Evolutionary conservation across 805 yeast species (phyloP), one percentile per base, ranked within the genome.

Genomic region (Jamesozyma gamospora): DNA sequence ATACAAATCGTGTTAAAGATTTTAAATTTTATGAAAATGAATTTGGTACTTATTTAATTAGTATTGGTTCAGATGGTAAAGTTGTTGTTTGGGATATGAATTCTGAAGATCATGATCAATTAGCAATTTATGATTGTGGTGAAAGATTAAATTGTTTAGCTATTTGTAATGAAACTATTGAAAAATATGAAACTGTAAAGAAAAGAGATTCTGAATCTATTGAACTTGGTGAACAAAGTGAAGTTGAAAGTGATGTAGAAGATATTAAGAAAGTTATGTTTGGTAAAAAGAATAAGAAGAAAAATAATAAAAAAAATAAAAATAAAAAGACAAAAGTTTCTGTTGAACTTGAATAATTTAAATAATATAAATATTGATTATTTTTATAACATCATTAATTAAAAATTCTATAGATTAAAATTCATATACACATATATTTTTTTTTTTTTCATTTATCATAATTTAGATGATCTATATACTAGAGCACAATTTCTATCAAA

Each of bases 21-120:
- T 70, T 92, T 49, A 65, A 77, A 15, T 66, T 77, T 35, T 72
- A 70, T 51, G 63, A 66, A 28, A 66, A 70, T 12, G 68, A 65
- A 15, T 51, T 46, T 45, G 62, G 62, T 28, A 51, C 46, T 3
- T 82, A 71, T 53, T 60, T 92, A 53, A 72, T 84, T 0, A 81
- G 95, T 2, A 84, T 87, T 11, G 84, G 96, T 0, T 84, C 96
- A 0, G 97, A 90, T 60, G 97, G 97, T 19, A 82, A 75, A 52
- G 80, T 90, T 38, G 94, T 92, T 7, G 82, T 90, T 3, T 90
- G 96, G 96, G 82, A 88, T 56, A 64, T 80, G 55, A 56, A 63
- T 1, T 52, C 65, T 13, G 33, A 37, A 15, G 32, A 32, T 2
- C 70, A 72, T 51, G 94, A 84, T 52, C 95, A 87, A 59, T 72